Evolutionary conservation across 1,284 basidiomycete genomes (phyloP), one percentile per base, ranked within the genome.

Genomic region (Volvariella volvacea): DNA sequence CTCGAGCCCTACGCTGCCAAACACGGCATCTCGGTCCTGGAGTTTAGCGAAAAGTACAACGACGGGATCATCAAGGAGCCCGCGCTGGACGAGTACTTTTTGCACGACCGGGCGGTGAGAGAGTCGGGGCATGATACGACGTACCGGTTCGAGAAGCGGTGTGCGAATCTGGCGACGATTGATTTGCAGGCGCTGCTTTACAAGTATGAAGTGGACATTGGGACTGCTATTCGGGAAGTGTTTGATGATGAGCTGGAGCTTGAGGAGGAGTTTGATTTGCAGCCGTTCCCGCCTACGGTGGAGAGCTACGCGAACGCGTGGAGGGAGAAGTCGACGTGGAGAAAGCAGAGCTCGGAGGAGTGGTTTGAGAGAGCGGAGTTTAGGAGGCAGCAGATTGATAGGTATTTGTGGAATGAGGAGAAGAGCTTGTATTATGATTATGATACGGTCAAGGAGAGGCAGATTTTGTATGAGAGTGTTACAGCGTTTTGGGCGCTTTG

Each of bases 81-180:
- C 4, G 79, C 74, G 50, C 78, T 99, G 3, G 95, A 99, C 67
- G 92, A 93, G 57, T 99, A 98, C 72, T 98, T 99, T 74, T 64
- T 94, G 54, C 95, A 99, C 66, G 95, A 99, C 63, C 89, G 94
- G 48, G 80, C 91, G 2, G 92, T 97, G 34, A 86, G 93, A 44
- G 91, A 94, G 68, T 90, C 86, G 22, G 95, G 95, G 22, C 95
- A 99, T 66, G 95, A 99, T 65, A 99, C 95, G 48, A 90, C 92
- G 2, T 99, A 98, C 65, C 83, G 96, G 9, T 88, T 98, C 58
- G 95, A 99, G 73, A 94, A 92, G 65, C 81, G 85, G 4, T 98
- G 94, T 58, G 95, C 92, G 17, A 94, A 98, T 67, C 80, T 99
- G 31, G 94, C 85, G 4, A 99, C 95, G 10, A 89, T 99, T 60